These are phyloP conservation scores for Lycium ferocissimum DNA, from an alignment of 257 asterid species.

Conservation along the genomic window DNA sequence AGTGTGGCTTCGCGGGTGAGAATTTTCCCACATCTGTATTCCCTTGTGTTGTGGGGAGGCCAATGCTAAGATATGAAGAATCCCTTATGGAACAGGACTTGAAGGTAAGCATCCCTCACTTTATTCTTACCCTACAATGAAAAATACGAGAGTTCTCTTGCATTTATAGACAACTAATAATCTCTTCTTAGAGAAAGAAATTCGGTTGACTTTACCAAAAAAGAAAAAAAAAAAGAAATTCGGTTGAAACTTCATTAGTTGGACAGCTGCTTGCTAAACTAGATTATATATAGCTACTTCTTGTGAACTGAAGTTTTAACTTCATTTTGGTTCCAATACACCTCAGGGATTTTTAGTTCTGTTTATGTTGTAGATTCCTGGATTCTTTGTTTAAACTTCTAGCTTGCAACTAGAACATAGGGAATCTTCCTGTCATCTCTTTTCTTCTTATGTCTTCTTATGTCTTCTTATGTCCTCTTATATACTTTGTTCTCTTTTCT, in stretches of 20 bases:
- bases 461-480: background rate
- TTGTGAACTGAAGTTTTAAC: background rate
- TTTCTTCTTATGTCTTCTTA: background rate
- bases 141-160: background rate
- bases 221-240: too few species aligned
- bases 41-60: constrained; percentile 98
- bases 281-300: constrained; percentile 20
- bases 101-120: constrained; percentile 55
- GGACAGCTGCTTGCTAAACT: constrained; percentile 2
- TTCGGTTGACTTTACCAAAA: too few species aligned
- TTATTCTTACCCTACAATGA: background rate
- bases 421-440: background rate
- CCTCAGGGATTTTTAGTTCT: constrained; percentile 8
- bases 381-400: background rate
- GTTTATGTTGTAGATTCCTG: background rate
- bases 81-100: constrained; percentile 91
- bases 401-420: background rate
- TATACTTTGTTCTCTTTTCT: background rate
- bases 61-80: constrained; percentile 96
- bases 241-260: background rate
- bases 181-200: constrained; percentile 18
- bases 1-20: constrained; percentile 96
- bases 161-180: background rate
- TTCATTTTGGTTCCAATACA: background rate
- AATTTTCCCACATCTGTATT: constrained; percentile 96